Evolutionary conservation across 2,329 filamentous ascomycete genomes (phyloP), one percentile per base, ranked within the genome.

Genomic region (Paraconiothyrium sp.): DNA sequence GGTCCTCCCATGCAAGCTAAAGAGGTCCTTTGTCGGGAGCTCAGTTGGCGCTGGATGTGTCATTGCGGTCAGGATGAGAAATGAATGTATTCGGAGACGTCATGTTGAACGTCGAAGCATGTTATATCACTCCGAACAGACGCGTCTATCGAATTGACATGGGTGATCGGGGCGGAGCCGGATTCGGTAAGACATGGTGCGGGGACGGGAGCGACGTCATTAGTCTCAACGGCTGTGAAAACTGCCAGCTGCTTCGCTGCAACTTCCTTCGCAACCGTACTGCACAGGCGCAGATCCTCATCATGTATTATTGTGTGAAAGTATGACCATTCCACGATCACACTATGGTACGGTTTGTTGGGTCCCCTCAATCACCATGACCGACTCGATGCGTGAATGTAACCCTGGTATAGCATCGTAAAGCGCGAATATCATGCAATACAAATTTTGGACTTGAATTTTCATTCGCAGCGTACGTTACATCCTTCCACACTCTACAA

Each of bases 1-100:
- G 16, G 70, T 72, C 32, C 66, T 64, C 14, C 61, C 61, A 56
- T 73, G 64, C 7, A 75, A 50, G 30, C 63, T 64, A 57, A 74
- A 74, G 3, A 73, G 66, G 22, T 70, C 63, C 20, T 55, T 64
- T 8, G 68, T 72, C 1, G 64, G 54, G 11, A 72, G 11, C 1
- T 71, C 57, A 14, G 52, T 61, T 2, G 69, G 67, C 2, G 66
- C 60, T 49, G 66, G 62, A 30, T 60, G 50, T 43, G 68, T 61
- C 68, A 72, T 74, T 27, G 5, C 39, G 27, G 27, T 10, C 4
- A 22, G 34, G 7, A n/a, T 43, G 27, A 22, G 14, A 30, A 24
- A 10, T 1, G 7, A 32, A 16, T 9, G 30, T 20, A 13, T 32
- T 5, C n/a, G n/a, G 24, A 30, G 11, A 32, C 32, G 13, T 48